Percentiles rank a stretch among this genome's conserved stretches.
Evolutionary conservation across 345 rosid genomes (phyloP).

Genomic region (Aquilaria yunnanensis): DNA sequence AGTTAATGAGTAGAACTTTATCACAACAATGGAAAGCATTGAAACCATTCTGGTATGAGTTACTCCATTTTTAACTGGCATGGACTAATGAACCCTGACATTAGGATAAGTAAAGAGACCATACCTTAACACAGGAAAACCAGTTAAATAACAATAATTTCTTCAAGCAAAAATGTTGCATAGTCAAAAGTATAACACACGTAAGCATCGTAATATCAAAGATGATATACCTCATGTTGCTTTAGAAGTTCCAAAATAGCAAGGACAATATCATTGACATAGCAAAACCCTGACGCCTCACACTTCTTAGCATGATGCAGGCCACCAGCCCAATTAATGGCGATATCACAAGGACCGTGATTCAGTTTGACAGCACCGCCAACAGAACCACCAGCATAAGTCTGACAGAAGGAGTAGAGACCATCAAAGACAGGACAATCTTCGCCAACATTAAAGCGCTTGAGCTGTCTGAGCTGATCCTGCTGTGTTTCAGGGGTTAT

Average conservation of each 20-base stretch:
- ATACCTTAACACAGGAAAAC: no score
- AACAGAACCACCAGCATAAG: conserved; percentile 70
- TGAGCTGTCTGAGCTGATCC: conserved; percentile 65
- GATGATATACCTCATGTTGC: conserved; percentile 48
- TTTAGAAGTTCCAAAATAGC: conserved; percentile 73
- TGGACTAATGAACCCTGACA: no score
- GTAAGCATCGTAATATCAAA: neutral
- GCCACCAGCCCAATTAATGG: conserved; percentile 67
- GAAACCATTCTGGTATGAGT: no score
- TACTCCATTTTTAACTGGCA: no score
- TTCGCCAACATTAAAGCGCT: conserved; percentile 70
- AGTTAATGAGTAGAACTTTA: no score
- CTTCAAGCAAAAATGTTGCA: conserved; percentile 1
- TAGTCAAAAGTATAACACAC: neutral
- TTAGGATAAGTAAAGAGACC: no score
- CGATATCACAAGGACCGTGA: conserved; percentile 58
- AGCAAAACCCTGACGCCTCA: conserved; percentile 52
- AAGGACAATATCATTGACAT: conserved; percentile 68
- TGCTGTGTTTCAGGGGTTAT: conserved; percentile 72
- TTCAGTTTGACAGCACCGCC: conserved; percentile 66
- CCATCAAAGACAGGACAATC: conserved; percentile 74
- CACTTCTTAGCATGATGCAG: conserved; percentile 74
- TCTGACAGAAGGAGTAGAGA: conserved; percentile 64
- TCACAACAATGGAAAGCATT: no score
- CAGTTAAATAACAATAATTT: no score